Evolutionary conservation across 345 rosid genomes (phyloP).

Genomic region (Triadica sebifera): DNA sequence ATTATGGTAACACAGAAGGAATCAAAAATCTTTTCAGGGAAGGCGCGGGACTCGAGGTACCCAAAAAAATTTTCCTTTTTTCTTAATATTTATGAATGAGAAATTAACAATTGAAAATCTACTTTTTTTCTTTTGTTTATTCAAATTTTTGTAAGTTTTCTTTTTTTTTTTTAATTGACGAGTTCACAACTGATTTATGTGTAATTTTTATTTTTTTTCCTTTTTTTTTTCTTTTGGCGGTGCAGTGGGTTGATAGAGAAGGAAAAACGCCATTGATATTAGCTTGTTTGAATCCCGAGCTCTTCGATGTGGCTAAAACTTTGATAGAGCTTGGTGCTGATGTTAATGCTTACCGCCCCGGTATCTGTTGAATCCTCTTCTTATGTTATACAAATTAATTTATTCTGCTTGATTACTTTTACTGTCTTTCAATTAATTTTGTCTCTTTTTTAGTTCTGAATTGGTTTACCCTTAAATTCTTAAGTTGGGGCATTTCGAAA

Average conservation of each 20-base stretch:
- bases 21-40: conserved; percentile 70
- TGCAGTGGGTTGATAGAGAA: conserved; percentile 88
- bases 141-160: too few relatives aligned
- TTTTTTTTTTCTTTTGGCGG: neutral
- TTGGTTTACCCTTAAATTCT: too few relatives aligned
- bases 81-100: too few relatives aligned
- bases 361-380: conserved; percentile 28
- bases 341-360: conserved; percentile 83
- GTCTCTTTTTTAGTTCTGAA: neutral
- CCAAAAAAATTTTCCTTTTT: too few relatives aligned
- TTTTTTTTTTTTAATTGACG: too few relatives aligned
- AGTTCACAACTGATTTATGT: neutral
- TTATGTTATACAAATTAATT: neutral
- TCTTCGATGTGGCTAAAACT: conserved; percentile 62
- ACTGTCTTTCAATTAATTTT: too few relatives aligned
- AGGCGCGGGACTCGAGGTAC: conserved; percentile 95
- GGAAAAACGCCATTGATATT: conserved; percentile 89
- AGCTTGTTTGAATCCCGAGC: conserved; percentile 72
- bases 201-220: neutral
- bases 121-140: too few relatives aligned
- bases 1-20: conserved; percentile 67
- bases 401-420: neutral
- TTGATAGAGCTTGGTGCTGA: conserved; percentile 86
- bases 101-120: neutral
- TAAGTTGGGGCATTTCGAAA: too few relatives aligned